Base-by-base conservation (phyloP, 176 grass and related monocot genomes). In the Chrysopogon serrulatus region DNA sequence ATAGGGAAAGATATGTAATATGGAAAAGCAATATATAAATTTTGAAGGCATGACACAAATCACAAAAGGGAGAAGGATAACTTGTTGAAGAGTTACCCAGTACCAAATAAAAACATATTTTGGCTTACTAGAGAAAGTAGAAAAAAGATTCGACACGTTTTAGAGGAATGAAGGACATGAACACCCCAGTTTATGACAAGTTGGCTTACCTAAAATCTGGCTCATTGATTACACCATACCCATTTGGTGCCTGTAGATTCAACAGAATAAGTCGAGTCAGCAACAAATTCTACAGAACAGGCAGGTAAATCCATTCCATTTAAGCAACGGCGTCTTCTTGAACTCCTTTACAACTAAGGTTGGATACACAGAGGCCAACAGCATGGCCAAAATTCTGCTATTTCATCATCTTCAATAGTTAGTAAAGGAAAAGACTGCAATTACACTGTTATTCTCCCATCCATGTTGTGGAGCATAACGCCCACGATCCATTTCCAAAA, bases 231-330 rank as follows among this genome's bases (percentile, higher is more conserved):
- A 83, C 54, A 74, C 76, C 88, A 86, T 99, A 99, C 68, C 93
- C 90, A 92, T 96, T 93, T 3, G 85, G 86, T 90, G 93, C 97
- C 97, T 99, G 97, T 99, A 96, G 93, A 96, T 99, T 99, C 88
- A 99, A 99, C 91, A 96, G 97, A 96, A 95, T 98, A 95, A 94
- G 87, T 79, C 39, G 91, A 91, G 93, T 99, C 90, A 99, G 97
- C 89, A 92, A 88, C 77, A 86, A 87, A 87, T 80, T 78, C 86
- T 88, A 96, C 83, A 86, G 86, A 99, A 90, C 90, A 82, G 91
- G 81, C 71, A 96, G 60, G 87, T 88, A 88, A 91, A 97, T 90
- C 91, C 89, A 89, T 80, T 97, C 93, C 97, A 93, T 84, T 92
- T 96, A 92, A 99, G 92, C 81, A 93, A 88, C 74, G 65, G 83